Evolutionary conservation across 345 rosid genomes (phyloP), one percentile per base, ranked within the genome.

Genomic region (Pistacia atlantica): DNA sequence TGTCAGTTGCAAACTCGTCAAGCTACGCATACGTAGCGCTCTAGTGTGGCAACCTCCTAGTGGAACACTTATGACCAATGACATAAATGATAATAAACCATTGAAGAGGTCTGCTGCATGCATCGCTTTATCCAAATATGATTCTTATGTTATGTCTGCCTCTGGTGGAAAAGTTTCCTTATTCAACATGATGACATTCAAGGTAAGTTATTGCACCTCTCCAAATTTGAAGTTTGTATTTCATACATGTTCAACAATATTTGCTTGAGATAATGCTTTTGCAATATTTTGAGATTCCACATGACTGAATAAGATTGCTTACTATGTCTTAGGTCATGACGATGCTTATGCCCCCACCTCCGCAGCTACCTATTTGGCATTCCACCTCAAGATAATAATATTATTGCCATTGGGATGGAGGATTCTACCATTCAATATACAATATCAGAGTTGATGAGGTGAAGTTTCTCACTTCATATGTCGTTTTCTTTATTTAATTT

Each of bases 351-450:
- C n/a, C n/a, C n/a, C n/a, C 95, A 52, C 96, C 97, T 77, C 96
- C 94, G 91, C 98, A 69, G 92, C 97, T 14, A 90, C 94, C 42
- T 93, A n/a, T 72, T 81, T 93, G 65, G 97, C 94, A 20, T 93
- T 93, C 82, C 97, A 91, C 97, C 98, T 49, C 97, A 84, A 75
- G 98, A 93, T 79, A 91, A 91, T 77, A 91, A 93, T 77, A 86
- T 93, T 38, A 90, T 93, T 75, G 98, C 97, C 72, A 90, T 93
- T 22, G 98, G 97, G 79, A 91, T 91, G 98, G 97, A 93, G 80
- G 95, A 93, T 78, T 91, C 94, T 12, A 82, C 94, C 37, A 89
- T 93, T 67, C 93, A 93, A 93, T 93, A 69, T 93, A 91, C 80
- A 90, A 91, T 87, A 94, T 90, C 69, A 83, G 96, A 76, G 92